These are phyloP conservation scores for Penicillium macrosclerotiorum DNA, from an alignment of 495 filamentous ascomycete genomes.

Conservation along the genomic window DNA sequence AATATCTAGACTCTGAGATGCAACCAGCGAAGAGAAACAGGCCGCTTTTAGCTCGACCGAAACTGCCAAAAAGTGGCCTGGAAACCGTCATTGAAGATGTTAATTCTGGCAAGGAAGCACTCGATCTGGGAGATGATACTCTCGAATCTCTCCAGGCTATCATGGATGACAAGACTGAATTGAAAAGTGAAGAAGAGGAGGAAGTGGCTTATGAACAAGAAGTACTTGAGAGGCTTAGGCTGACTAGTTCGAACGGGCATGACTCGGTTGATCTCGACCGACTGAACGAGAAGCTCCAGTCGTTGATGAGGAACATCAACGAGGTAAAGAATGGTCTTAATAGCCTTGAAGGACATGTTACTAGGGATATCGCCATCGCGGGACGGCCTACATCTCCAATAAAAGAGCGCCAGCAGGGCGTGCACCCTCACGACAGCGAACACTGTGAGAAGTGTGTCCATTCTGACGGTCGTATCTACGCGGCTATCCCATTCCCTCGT, in stretches of 20 bases:
- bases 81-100: slow-evolving; percentile 55
- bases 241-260: slow-evolving; percentile 27
- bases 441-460: slow-evolving; percentile 29
- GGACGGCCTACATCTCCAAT: slow-evolving; percentile 13
- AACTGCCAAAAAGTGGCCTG: slow-evolving; percentile 48
- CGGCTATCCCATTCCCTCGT: slow-evolving; percentile 56
- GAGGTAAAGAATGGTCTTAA: slow-evolving; percentile 66
- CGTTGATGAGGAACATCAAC: slow-evolving; percentile 59
- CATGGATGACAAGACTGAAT: slow-evolving; percentile 38
- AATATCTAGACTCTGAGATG: slow-evolving; percentile 1
- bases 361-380: slow-evolving; percentile 29
- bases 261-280: slow-evolving; percentile 54
- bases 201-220: slow-evolving; percentile 37
- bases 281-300: slow-evolving; percentile 58
- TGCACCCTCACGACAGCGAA: slow-evolving; percentile 11
- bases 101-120: slow-evolving; percentile 39
- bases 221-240: slow-evolving; percentile 33
- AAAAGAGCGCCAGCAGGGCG: slow-evolving; percentile 3
- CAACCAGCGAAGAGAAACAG: slow-evolving; percentile 17
- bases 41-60: slow-evolving; percentile 35
- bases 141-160: slow-evolving; percentile 62
- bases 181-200: slow-evolving; percentile 37
- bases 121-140: slow-evolving; percentile 57
- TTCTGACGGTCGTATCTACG: slow-evolving; percentile 27
- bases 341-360: slow-evolving; percentile 60